phyloP scores from a whole-genome alignment of 768 basidiomycete species.

The Lactarius deliciosus region DNA sequence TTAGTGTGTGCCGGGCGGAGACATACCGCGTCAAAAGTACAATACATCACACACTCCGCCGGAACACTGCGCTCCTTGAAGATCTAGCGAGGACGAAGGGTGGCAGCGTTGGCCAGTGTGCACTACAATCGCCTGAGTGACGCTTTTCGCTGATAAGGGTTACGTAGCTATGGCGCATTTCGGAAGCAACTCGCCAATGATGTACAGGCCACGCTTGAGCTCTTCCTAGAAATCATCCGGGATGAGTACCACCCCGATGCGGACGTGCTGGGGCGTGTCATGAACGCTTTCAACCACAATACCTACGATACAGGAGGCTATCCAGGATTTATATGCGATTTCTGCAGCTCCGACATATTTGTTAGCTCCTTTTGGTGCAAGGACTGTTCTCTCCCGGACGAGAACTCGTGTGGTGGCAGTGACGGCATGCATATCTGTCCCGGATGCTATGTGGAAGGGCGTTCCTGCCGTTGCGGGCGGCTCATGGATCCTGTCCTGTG shows the following conservation, averaged over 20 bases:
- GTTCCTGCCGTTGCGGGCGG: conserved; percentile 59
- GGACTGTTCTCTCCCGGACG: conserved; percentile 38
- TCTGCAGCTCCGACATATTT: conserved; percentile 80
- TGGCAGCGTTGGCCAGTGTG: conserved; percentile 4
- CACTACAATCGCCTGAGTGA: not conserved
- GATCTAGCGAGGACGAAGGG: conserved; percentile 6
- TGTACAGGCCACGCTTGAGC: conserved; percentile 41
- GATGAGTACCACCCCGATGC: conserved; percentile 43
- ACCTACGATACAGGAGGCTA: conserved; percentile 21
- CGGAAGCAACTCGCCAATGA: conserved; percentile 24
- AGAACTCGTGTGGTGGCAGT: conserved; percentile 32
- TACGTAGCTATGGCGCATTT: conserved; percentile 12
- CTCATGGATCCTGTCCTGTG: conserved; percentile 62
- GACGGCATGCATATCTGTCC: conserved; percentile 60
- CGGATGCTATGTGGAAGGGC: conserved; percentile 74
- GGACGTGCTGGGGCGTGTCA: conserved; percentile 15
- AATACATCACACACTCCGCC: conserved; percentile 53
- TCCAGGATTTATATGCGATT: conserved; percentile 57
- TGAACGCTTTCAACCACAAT: conserved; percentile 27
- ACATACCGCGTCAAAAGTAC: conserved; percentile 72
- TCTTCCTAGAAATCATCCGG: conserved; percentile 53
- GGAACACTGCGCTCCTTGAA: conserved; percentile 35
- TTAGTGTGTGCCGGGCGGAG: conserved; percentile 77
- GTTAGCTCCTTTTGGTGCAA: conserved; percentile 77
- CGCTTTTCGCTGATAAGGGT: not conserved